Base-by-base conservation (phyloP, 1,284 basidiomycete genomes). In the Puccinia coronata region DNA sequence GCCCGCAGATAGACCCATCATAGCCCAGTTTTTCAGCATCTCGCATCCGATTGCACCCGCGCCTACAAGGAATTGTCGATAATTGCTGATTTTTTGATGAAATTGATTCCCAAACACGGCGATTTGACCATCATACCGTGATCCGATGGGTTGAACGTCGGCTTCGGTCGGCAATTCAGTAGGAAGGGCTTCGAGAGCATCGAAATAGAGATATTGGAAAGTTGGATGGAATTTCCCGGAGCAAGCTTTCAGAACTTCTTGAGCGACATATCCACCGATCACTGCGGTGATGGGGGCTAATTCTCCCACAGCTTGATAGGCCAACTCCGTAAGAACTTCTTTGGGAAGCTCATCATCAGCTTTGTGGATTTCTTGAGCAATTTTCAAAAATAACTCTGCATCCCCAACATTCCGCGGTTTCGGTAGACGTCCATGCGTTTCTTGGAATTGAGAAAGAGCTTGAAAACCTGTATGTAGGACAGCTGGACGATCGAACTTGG, bases 1-100 rank as follows among this genome's bases (percentile, higher is more conserved):
- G 2, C 93, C 94, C 57, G 92, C 90, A 18, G 91, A 96, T 69
- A 99, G 88, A 83, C 97, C 97, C 91, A 99, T 98, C 95, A 99
- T 95, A 84, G 93, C 93, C 97, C 97, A 99, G 87, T 99, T 99
- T 90, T 99, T 99, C 85, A 99, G 88, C 97, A 99, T 99, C 88
- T 99, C 97, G 86, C 98, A 99, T 34, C 97, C 97, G 86, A 99
- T 99, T 65, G 97, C 97, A 82, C 97, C 97, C 31, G 96, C 92
- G 11, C 97, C 97, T 75, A 99, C 97, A 41, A 99, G 90, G 90
- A 99, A 99, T 86, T 99, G 94, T 61, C 93, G 90, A 86, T 94
- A 91, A 85, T 94, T 93, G 76, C 91, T 90, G 82, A 99, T 92
- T 89, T 95, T 98, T 55, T 93, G 89, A 85, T 99, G 97, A 91